These are phyloP conservation scores for Candida verbasci DNA, from an alignment of 805 yeast species.

Conservation along the genomic window DNA sequence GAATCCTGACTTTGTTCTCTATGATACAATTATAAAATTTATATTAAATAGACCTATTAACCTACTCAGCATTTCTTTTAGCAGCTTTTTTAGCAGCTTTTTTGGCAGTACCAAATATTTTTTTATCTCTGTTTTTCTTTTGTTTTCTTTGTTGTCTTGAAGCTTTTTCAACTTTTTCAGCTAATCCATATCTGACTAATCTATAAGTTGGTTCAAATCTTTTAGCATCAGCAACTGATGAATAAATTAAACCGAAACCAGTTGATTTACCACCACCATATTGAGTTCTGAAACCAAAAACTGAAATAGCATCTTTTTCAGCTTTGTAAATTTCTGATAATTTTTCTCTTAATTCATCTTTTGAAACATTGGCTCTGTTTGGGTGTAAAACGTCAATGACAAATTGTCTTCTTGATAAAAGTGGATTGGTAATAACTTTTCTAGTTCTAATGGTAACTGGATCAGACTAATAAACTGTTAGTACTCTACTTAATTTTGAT, in stretches of 20 bases:
- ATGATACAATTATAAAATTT: neutral
- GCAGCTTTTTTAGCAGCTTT: conserved; percentile 90
- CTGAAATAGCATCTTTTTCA: conserved; percentile 92
- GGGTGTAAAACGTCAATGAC: conserved; percentile 99
- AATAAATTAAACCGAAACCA: conserved; percentile 99
- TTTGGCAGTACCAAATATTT: conserved; percentile 97
- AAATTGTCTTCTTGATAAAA: conserved; percentile 98
- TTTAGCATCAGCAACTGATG: conserved; percentile 96
- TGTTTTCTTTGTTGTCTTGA: conserved; percentile 99
- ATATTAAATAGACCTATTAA: neutral
- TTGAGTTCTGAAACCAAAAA: conserved; percentile 98
- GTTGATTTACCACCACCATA: conserved; percentile 99
- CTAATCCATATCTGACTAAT: conserved; percentile 98
- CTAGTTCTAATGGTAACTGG: conserved; percentile 99
- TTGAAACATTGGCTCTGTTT: conserved; percentile 97
- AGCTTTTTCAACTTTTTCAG: conserved; percentile 92
- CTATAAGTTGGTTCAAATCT: conserved; percentile 99
- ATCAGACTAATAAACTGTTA: conserved; percentile 67
- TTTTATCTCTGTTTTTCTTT: conserved; percentile 99
- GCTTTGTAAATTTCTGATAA: conserved; percentile 85
- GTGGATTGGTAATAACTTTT: conserved; percentile 98
- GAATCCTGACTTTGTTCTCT: no score
- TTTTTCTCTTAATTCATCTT: conserved; percentile 97
- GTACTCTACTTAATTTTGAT: conserved; percentile 1
- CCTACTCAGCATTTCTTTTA: conserved; percentile 81